Evolutionary conservation across 495 filamentous ascomycete genomes (phyloP).

Genomic region (Neurospora intermedia): DNA sequence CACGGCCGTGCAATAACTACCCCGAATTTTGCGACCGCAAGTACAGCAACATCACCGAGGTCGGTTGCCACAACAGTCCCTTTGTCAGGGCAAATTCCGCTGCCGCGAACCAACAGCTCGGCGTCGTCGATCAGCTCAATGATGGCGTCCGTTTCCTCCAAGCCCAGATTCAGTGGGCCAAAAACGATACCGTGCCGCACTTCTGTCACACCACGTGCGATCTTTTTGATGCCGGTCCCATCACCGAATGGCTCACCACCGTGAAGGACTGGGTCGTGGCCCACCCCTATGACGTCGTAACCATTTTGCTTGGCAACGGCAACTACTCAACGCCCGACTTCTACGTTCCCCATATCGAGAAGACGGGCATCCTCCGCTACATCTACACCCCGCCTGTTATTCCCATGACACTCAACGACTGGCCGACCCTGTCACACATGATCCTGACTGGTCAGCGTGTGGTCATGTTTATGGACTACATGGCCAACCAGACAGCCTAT

Average conservation of each 20-base stretch:
- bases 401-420: slow-evolving; percentile 61
- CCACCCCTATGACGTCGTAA: slow-evolving; percentile 87
- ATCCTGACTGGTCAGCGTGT: slow-evolving; percentile 51
- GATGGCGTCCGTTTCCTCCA: slow-evolving; percentile 88
- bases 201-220: slow-evolving; percentile 68
- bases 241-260: slow-evolving; percentile 58
- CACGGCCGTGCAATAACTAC: slow-evolving; percentile 75
- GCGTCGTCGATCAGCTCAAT: slow-evolving; percentile 65
- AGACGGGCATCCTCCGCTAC: slow-evolving; percentile 56
- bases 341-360: slow-evolving; percentile 43
- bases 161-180: slow-evolving; percentile 54
- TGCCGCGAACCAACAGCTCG: slow-evolving; percentile 65
- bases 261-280: slow-evolving; percentile 62
- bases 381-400: slow-evolving; percentile 61
- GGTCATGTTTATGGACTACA: slow-evolving; percentile 59
- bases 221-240: slow-evolving; percentile 65
- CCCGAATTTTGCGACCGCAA: slow-evolving; percentile 70
- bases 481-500: slow-evolving; percentile 64
- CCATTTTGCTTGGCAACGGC: slow-evolving; percentile 75
- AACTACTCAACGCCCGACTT: slow-evolving; percentile 45
- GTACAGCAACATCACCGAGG: slow-evolving; percentile 83
- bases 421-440: slow-evolving; percentile 75
- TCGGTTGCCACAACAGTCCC: slow-evolving; percentile 79
- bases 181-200: slow-evolving; percentile 43
- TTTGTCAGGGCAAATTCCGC: slow-evolving; percentile 62